Base-by-base conservation (phyloP, 345 rosid species). In the Populus alba region DNA sequence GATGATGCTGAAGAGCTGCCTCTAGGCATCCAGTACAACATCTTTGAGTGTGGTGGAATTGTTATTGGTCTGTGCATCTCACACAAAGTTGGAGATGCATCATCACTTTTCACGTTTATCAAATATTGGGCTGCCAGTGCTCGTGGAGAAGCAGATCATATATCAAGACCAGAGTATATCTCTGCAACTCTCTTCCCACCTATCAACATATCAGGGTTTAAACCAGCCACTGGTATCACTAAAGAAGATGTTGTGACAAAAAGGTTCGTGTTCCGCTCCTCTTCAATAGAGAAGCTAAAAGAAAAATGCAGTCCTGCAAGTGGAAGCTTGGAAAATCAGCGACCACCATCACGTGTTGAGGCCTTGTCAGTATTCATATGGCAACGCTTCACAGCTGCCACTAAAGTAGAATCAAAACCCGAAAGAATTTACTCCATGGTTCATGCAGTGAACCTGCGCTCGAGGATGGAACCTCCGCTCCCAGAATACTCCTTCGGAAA, bases 31-130 rank as follows among this genome's bases (percentile, higher is more conserved):
- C 92, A 89, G 75, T 66, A 83, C 76, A 87, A 82, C 47, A 29
- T 79, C 75, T 80, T 87, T 17, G 77, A 83, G 12, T 84, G 87
- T 3, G 88, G 91, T 11, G 94, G 90, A n/a, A 49, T 86, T 4
- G 88, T 86, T 16, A 31, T 89, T 6, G 41, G 79, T 10, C 31
- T 85, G 2, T 66, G 78, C 41, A 23, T 82, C 1, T 87, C 91
- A 17, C 94, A 91, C 81, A 81, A 71, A 75, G 66, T 85, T 13
- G 83, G 83, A 3, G 94, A 90, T 27, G 90, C 85, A 5, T 73
- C 83, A 1, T 82, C 91, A 25, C 29, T 71, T 27, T 66, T 82
- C 38, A 79, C 65, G 4, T 90, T 86, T 80, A 17, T 83, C 72
- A 86, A 86, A 70, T 23, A 23, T 12, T 86, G 85, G 87, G 78